Percentiles rank a stretch among this genome's conserved stretches.
phyloP scores from a whole-genome alignment of 805 yeast species.

The Yamadazyma endophytica region DNA sequence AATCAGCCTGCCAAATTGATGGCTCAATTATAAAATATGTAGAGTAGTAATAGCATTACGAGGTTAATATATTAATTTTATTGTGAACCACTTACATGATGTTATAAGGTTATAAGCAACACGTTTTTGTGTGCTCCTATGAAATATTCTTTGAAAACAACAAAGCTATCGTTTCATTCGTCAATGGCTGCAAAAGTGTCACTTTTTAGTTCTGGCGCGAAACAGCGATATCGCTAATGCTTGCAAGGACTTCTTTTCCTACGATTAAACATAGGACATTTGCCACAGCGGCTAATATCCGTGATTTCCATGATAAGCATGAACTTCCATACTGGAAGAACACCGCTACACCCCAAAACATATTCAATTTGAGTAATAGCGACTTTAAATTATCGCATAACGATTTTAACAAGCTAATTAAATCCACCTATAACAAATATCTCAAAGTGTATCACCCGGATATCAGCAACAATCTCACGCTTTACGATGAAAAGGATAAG shows the following conservation, averaged over 20 bases:
- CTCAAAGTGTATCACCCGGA: conserved; percentile 88
- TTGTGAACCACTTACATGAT: neutral
- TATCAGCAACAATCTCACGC: conserved; percentile 23
- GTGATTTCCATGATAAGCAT: conserved; percentile 11
- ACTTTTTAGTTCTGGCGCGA: too few relatives aligned
- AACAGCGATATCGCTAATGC: too few relatives aligned
- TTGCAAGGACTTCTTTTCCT: too few relatives aligned
- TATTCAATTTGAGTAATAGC: conserved; percentile 38
- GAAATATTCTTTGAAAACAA: too few relatives aligned
- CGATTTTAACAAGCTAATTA: conserved; percentile 48
- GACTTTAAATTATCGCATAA: conserved; percentile 39
- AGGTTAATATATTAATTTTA: too few relatives aligned
- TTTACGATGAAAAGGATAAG: conserved; percentile 23
- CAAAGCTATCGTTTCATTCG: too few relatives aligned
- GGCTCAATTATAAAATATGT: conserved; percentile 14
- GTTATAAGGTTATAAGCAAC: conserved; percentile 3
- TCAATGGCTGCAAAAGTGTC: too few relatives aligned
- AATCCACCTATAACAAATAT: conserved; percentile 26
- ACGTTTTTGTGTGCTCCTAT: too few relatives aligned
- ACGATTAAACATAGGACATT: too few relatives aligned
- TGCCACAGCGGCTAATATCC: too few relatives aligned
- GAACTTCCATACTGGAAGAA: conserved; percentile 45
- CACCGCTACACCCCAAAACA: conserved; percentile 73
- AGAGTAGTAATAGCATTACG: too few relatives aligned
- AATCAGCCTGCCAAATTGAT: conserved; percentile 15